Evolutionary conservation across 2,329 filamentous ascomycete genomes (phyloP).

Genomic region (Hymenoscyphus albidus): DNA sequence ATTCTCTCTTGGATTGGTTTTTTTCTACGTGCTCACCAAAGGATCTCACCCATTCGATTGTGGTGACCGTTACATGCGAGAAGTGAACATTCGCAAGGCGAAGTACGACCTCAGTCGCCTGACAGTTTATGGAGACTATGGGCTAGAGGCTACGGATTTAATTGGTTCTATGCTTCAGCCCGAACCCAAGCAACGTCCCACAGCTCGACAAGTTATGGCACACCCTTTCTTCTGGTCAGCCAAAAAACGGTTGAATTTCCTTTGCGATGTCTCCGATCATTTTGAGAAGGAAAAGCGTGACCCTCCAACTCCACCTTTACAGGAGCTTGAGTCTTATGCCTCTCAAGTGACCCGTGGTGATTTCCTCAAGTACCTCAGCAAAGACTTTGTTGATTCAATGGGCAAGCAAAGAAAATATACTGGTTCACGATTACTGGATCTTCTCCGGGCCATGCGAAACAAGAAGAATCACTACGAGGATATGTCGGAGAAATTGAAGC

Average conservation of each 20-base stretch:
- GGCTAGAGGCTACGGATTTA: constrained; percentile 81
- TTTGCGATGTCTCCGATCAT: constrained; percentile 95
- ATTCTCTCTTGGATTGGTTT: constrained; percentile 95
- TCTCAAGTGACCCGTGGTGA: constrained; percentile 59
- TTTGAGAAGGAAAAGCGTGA: constrained; percentile 91
- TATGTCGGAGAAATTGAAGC: constrained; percentile 77
- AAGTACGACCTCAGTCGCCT: constrained; percentile 69
- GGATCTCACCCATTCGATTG: constrained; percentile 92
- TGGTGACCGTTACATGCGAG: constrained; percentile 89
- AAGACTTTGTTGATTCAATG: constrained; percentile 80
- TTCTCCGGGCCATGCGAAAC: constrained; percentile 84
- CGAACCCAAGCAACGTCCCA: constrained; percentile 58
- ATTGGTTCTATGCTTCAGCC: constrained; percentile 72
- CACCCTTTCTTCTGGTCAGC: constrained; percentile 97
- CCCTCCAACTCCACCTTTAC: constrained; percentile 66
- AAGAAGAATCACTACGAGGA: constrained; percentile 99
- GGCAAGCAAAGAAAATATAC: constrained; percentile 96
- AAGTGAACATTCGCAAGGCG: constrained; percentile 95
- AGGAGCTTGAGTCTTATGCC: constrained; percentile 53
- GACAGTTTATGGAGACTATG: constrained; percentile 74
- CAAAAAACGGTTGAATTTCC: constrained; percentile 83
- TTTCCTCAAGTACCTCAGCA: constrained; percentile 73
- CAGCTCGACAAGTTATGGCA: constrained; percentile 74
- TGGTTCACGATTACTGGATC: constrained; percentile 75
- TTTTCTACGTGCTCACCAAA: constrained; percentile 95